These are phyloP conservation scores for Sporisorium graminicola DNA, from an alignment of 1,284 basidiomycete genomes.

Conservation along the genomic window DNA sequence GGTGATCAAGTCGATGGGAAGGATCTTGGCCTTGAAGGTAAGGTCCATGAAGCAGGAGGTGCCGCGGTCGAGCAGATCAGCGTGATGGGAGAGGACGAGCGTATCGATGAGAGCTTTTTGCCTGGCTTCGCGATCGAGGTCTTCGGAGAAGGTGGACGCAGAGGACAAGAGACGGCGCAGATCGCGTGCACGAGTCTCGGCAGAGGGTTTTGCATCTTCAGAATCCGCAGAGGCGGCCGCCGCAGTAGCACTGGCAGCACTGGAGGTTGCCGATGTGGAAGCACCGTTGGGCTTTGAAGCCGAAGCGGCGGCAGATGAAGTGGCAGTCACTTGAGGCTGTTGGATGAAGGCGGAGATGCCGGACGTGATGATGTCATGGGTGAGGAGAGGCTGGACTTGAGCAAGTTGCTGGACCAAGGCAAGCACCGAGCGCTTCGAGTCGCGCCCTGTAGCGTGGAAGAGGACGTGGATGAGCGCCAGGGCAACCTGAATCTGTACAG, in stretches of 20 bases:
- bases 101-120: conserved; percentile 58
- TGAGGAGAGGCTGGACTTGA: conserved; percentile 35
- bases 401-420: conserved; percentile 30
- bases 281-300: conserved; percentile 28
- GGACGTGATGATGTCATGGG: conserved; percentile 39
- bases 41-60: conserved; percentile 62
- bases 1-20: conserved; percentile 60
- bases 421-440: conserved; percentile 33
- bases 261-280: conserved; percentile 11
- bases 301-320: conserved; percentile 9
- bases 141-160: conserved; percentile 45
- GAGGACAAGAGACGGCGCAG: conserved; percentile 51
- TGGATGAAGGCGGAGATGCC: conserved; percentile 48
- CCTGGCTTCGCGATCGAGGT: conserved; percentile 24
- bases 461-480: conserved; percentile 50
- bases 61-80: conserved; percentile 54
- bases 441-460: conserved; percentile 43
- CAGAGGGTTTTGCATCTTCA: conserved; percentile 44
- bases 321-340: conserved; percentile 5
- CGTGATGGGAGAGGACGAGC: conserved; percentile 63
- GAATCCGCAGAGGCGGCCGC: conserved; percentile 28
- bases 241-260: conserved; percentile 13
- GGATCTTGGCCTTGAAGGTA: conserved; percentile 57
- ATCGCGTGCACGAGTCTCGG: conserved; percentile 45
- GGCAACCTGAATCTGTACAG: conserved; percentile 34